Evolutionary conservation across 2,329 filamentous ascomycete genomes (phyloP).

Genomic region (Colletotrichum sp.): DNA sequence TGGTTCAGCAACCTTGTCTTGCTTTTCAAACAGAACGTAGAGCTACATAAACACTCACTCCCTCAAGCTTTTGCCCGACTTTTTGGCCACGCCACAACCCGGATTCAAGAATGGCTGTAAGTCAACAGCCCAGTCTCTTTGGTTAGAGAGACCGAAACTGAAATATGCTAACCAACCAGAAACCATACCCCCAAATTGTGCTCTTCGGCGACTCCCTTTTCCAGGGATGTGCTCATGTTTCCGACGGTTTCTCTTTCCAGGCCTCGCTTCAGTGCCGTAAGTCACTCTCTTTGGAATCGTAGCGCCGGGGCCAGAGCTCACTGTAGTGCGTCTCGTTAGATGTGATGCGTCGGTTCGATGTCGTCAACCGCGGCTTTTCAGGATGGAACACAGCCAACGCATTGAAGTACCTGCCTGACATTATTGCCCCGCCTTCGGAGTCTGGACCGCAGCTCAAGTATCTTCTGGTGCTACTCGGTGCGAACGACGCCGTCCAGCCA

Average conservation of each 20-base stretch:
- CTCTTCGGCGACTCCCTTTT: constrained; percentile 92
- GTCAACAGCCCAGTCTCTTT: neutral
- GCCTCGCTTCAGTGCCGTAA: constrained; percentile 72
- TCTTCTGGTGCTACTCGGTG: constrained; percentile 79
- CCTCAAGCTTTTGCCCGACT: neutral
- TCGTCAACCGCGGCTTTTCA: constrained; percentile 86
- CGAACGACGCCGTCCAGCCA: constrained; percentile 83
- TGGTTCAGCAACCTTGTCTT: neutral
- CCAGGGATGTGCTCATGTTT: constrained; percentile 66
- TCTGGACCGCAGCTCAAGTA: constrained; percentile 67
- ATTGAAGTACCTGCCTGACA: constrained; percentile 68
- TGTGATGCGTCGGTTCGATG: constrained; percentile 79
- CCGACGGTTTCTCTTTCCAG: constrained; percentile 76
- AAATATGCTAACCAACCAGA: neutral
- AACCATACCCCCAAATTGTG: constrained; percentile 71
- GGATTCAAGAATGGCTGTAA: neutral
- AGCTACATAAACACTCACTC: neutral
- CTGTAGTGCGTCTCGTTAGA: constrained; percentile 48
- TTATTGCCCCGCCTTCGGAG: constrained; percentile 71
- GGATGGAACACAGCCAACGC: constrained; percentile 86
- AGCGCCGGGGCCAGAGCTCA: constrained; percentile 38
- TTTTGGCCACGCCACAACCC: neutral
- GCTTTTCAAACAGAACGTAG: neutral
- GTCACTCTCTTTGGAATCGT: constrained; percentile 43
- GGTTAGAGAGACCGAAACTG: neutral